Evolutionary conservation across 345 rosid species (phyloP).

Genomic region (Eucalyptus regnans): DNA sequence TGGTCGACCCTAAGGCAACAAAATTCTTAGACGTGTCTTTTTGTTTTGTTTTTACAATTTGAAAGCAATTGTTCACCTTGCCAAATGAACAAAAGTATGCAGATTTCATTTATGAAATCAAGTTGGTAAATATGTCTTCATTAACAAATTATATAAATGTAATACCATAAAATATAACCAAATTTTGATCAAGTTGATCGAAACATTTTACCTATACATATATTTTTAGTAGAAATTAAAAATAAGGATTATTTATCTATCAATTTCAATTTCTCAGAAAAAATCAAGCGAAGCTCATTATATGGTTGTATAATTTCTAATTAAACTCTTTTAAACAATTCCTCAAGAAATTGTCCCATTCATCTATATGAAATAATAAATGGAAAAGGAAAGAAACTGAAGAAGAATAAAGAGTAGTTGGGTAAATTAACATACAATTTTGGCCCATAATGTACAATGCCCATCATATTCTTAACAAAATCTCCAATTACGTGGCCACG

Average conservation of each 20-base stretch:
- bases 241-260: neutral
- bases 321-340: neutral
- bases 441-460: neutral
- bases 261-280: neutral
- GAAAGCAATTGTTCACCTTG: neutral
- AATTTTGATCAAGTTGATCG: neutral
- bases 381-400: neutral
- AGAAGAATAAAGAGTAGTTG: neutral
- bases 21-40: neutral
- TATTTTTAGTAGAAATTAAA: neutral
- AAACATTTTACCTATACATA: neutral
- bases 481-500: neutral
- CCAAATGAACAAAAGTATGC: neutral
- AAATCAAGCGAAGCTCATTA: neutral
- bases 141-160: neutral
- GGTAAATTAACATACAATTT: neutral
- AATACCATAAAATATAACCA: neutral
- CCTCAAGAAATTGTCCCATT: neutral
- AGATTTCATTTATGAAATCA: neutral
- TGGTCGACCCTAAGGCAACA: neutral
- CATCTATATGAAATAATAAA: neutral
- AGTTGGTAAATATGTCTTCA: neutral
- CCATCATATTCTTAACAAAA: no score
- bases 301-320: neutral
- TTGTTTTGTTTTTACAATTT: no score